Evolutionary conservation across 768 basidiomycete species (phyloP).

Genomic region (Cystobasidiopsis lactophilus): DNA sequence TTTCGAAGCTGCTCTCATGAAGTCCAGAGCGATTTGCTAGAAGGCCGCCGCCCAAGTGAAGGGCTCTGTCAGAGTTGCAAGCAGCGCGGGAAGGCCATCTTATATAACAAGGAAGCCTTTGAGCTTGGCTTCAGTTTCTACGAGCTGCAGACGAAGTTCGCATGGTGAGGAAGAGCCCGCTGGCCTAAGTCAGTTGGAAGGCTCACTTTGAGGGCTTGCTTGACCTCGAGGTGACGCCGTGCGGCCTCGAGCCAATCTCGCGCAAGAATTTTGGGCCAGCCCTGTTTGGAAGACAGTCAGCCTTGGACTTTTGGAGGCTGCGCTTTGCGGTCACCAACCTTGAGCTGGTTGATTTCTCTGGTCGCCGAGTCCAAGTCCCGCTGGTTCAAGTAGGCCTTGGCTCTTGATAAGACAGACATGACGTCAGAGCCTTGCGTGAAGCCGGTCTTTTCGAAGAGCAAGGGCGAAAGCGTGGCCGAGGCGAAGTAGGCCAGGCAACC

Average conservation of each 20-base stretch:
- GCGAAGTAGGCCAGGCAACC: conserved; percentile 70
- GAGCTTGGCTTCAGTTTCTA: background rate
- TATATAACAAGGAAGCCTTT: background rate
- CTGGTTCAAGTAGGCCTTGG: conserved; percentile 70
- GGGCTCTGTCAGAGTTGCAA: too few species aligned
- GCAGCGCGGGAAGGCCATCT: too few species aligned
- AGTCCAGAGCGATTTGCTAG: too few species aligned
- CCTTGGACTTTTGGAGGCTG: background rate
- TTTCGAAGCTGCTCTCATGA: too few species aligned
- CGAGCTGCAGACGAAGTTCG: background rate
- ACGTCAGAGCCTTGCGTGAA: conserved; percentile 60
- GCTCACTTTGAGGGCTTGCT: conserved; percentile 67
- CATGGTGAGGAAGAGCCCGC: too few species aligned
- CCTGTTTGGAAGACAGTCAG: conserved; percentile 18
- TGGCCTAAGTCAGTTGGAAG: background rate
- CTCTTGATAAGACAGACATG: conserved; percentile 62
- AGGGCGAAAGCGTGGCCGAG: conserved; percentile 47
- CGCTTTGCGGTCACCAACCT: conserved; percentile 9
- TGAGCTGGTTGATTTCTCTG: conserved; percentile 74
- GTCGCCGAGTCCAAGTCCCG: conserved; percentile 75
- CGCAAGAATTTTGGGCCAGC: conserved; percentile 37
- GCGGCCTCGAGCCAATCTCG: conserved; percentile 80
- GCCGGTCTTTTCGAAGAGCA: conserved; percentile 62
- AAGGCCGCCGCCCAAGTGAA: too few species aligned
- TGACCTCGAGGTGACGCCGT: conserved; percentile 62